Evolutionary conservation across 2,329 filamentous ascomycete genomes (phyloP), one percentile per base, ranked within the genome.

Genomic region (Paracoccidioides brasiliensis): DNA sequence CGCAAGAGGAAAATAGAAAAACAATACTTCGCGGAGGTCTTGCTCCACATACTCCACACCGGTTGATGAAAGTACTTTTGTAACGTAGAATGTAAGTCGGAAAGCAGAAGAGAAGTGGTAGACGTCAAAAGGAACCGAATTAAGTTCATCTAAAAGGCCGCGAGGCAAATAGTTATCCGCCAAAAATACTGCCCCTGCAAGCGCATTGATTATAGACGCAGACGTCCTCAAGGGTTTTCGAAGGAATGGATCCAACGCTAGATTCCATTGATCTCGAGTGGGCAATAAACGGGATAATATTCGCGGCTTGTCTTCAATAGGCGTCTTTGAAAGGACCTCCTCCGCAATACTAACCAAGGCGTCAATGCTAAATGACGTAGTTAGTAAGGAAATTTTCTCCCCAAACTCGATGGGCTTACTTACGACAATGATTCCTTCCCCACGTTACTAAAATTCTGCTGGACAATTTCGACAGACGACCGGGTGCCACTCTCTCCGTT

Each of bases 71-170:
- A 90, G 66, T 0, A 93, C 66, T 51, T 77, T 78, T 5, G 77
- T 74, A 0, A 82, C 79, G 66, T 90, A 95, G 51, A 85, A 76
- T 0, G 85, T 82, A 73, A 94, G 86, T 55, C 91, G 79, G 12
- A 88, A 80, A 0, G 88, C 82, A 54, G 86, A 75, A 1, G 88
- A 88, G 37, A 83, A 80, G 0, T 86, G 86, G 60, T 80, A 79
- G 3, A 78, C 74, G 65, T 95, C 90, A 45, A 84, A 76, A 37
- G 72, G 66, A 14, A 78, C 67, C 59, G 30, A 70, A 46, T 62
- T 64, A 56, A 61, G 58, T 5, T 63, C 59, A 58, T 48, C 57
- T 61, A 32, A 64, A 57, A 64, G 56, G 43, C 58, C 52, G 22
- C 66, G 56, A 54, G 65, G 56, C 60, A 70, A 30, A 4, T 66